phyloP scores from a whole-genome alignment of 805 yeast species.

The Ascoidea rubescens region DNA sequence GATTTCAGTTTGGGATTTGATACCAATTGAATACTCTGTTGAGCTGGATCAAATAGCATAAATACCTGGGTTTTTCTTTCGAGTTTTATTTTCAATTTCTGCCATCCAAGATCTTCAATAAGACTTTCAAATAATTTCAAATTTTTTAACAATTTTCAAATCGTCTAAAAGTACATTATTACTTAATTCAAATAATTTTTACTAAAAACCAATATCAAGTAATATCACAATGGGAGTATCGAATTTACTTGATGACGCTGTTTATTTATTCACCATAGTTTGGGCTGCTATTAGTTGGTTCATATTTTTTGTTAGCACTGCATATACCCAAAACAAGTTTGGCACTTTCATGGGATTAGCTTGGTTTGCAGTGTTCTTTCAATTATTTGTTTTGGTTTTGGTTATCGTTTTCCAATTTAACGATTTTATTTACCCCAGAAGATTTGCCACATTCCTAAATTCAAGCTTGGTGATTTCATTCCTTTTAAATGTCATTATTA shows the following conservation, averaged over 20 bases:
- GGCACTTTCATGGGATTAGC: neutral
- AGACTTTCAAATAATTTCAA: no score
- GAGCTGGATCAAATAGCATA: no score
- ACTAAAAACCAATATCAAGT: conserved; percentile 19
- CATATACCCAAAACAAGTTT: neutral
- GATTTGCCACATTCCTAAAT: neutral
- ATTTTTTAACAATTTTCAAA: no score
- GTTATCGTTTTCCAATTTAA: neutral
- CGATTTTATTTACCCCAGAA: neutral
- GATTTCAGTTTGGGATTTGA: no score
- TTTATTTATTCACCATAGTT: neutral
- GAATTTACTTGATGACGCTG: neutral
- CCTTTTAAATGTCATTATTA: neutral
- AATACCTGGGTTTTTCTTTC: no score
- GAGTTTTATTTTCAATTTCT: no score
- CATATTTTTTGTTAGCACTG: neutral
- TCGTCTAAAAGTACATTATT: no score
- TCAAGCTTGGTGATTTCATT: neutral
- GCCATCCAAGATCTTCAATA: no score
- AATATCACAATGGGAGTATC: neutral
- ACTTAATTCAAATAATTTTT: conserved; percentile 22
- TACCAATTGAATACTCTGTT: no score
- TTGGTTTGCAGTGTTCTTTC: neutral
- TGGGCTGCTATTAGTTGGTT: neutral
- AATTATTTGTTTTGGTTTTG: neutral